Conservation (phyloP, 176 grass and related monocot genomes). For the Oryza meyeriana region DNA sequence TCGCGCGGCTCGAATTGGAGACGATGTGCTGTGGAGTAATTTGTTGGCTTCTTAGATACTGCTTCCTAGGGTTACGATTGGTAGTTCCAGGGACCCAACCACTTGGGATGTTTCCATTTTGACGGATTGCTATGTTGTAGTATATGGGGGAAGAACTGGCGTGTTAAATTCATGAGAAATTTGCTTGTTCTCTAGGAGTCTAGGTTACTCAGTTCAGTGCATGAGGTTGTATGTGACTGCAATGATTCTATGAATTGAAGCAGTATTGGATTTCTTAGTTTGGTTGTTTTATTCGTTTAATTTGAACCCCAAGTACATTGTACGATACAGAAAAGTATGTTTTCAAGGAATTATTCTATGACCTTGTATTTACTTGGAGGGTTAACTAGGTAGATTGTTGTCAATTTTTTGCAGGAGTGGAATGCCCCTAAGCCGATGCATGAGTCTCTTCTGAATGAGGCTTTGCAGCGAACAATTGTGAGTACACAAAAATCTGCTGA, state of each 20-base stretch:
- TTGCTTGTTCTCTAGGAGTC: background rate
- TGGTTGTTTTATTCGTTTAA: too few species aligned
- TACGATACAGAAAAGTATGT: background rate
- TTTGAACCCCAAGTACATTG: too few species aligned
- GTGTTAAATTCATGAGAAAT: background rate
- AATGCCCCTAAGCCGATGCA: constrained; percentile 87
- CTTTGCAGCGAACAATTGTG: constrained; percentile 49
- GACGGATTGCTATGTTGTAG: background rate
- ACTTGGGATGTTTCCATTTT: background rate
- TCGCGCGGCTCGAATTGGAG: background rate
- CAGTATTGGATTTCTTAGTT: too few species aligned
- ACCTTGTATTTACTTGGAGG: background rate
- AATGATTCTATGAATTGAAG: too few species aligned
- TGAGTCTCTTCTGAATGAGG: constrained; percentile 57
- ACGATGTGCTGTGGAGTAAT: background rate
- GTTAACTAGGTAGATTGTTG: background rate
- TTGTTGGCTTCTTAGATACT: background rate
- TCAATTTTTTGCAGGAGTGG: constrained; percentile 67
- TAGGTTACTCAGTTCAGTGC: background rate
- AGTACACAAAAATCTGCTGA: constrained; percentile 33
- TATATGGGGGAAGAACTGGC: background rate
- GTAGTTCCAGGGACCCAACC: background rate
- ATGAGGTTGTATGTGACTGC: too few species aligned
- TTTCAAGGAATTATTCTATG: background rate
- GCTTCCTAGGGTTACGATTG: background rate